Percentiles rank a stretch among this genome's conserved stretches.
These are phyloP conservation scores for Talaromyces wortmannii DNA, from an alignment of 495 filamentous ascomycete species.

Conservation along the genomic window DNA sequence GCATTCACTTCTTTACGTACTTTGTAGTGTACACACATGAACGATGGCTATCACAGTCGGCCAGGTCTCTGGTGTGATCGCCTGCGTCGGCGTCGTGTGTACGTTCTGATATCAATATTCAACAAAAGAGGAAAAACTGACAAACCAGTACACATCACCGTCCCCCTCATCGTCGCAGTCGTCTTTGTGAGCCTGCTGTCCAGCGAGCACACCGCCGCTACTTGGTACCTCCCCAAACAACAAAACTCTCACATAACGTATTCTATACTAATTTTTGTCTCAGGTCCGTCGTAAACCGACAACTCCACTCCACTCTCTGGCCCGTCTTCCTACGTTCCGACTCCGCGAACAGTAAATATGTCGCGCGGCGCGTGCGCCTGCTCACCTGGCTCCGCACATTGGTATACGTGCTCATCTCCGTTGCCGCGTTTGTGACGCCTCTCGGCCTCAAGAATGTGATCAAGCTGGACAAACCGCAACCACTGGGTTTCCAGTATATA, in stretches of 20 bases:
- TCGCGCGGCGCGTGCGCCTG: constrained; percentile 4
- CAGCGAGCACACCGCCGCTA: neutral
- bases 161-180: neutral
- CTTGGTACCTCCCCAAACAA: neutral
- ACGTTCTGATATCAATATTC: neutral
- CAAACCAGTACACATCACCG: neutral
- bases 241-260: neutral
- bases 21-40: too few relatives aligned
- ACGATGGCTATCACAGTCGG: neutral
- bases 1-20: too few relatives aligned
- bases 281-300: constrained; percentile 10
- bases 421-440: constrained; percentile 20
- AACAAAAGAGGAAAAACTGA: neutral
- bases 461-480: neutral
- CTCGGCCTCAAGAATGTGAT: constrained; percentile 18
- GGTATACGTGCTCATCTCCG: constrained; percentile 5
- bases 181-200: neutral
- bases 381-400: constrained; percentile 4
- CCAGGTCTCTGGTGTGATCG: neutral
- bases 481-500: constrained; percentile 12
- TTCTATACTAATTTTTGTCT: neutral
- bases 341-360: constrained; percentile 5
- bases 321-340: constrained; percentile 16
- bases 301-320: constrained; percentile 19
- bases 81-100: neutral